Conservation (phyloP, 2,329 filamentous ascomycete species). For the Ophiocordyceps sinensis region DNA sequence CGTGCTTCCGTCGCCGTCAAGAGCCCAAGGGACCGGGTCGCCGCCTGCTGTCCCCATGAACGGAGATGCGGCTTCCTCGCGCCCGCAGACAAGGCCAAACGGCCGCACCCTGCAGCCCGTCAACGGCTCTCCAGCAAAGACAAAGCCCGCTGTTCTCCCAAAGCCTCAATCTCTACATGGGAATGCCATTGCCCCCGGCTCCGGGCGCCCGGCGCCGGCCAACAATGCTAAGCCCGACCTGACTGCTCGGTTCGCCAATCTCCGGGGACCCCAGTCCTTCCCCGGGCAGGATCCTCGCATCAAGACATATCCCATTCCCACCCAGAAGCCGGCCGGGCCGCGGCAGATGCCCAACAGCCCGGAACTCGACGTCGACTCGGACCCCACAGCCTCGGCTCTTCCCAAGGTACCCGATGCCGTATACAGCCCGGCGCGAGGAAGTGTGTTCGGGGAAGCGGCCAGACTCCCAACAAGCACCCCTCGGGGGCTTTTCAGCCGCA, state of each 20-base stretch:
- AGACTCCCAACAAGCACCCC: conserved; percentile 51
- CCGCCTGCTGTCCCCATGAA: neutral
- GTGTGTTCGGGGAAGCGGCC: conserved; percentile 48
- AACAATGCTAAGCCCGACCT: conserved; percentile 31
- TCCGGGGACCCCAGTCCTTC: conserved; percentile 28
- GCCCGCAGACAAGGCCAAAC: neutral
- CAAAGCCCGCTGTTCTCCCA: conserved; percentile 40
- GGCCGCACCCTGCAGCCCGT: conserved; percentile 4
- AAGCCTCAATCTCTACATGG: conserved; percentile 56
- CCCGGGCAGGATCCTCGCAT: conserved; percentile 38
- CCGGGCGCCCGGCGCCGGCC: conserved; percentile 11
- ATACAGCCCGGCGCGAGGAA: conserved; percentile 64
- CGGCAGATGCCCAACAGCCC: conserved; percentile 34
- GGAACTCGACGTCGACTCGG: conserved; percentile 31
- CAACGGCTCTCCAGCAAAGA: conserved; percentile 13
- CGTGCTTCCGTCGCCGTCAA: conserved; percentile 6
- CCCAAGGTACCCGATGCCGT: conserved; percentile 62
- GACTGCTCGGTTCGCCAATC: conserved; percentile 39
- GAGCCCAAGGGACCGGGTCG: conserved; percentile 2
- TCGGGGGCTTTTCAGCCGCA: conserved; percentile 47
- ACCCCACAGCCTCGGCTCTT: conserved; percentile 39
- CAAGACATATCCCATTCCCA: conserved; percentile 30
- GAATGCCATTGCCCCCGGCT: conserved; percentile 28
- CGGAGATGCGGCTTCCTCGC: neutral
- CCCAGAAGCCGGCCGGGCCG: conserved; percentile 27